Base-by-base conservation (phyloP, 768 basidiomycete species). In the Lactarius akahatsu region DNA sequence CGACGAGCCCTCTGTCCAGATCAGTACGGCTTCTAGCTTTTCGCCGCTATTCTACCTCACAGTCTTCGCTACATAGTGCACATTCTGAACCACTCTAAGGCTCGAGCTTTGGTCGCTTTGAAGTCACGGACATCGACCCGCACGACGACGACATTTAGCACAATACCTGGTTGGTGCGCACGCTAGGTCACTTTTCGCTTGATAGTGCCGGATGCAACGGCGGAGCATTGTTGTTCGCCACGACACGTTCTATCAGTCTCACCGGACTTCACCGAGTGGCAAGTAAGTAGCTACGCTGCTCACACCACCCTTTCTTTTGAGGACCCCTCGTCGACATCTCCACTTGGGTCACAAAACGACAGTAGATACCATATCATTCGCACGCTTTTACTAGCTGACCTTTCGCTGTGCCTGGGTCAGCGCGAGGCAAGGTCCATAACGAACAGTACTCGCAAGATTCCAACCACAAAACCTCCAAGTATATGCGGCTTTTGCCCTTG, bases 1-100 rank as follows among this genome's bases (percentile, higher is more conserved):
- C 71, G 74, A 73, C n/a, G 76, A 82, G 15, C 66, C 84, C 41
- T 75, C 68, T 0, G n/a, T 28, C 1, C 77, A 74, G 9, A 79
- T 89, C 68, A 80, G 82, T 0, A 54, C 78, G 36, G 84, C 87
- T 0, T 92, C 82, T 79, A 92, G 92, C 76, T 90, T 91, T 69
- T 78, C 84, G 1, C 77, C 87, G 0, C 80, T 84, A 2, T 91
- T 93, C 76, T 86, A 85, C 70, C 81, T 78, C 90, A 85, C 72
- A 86, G 89, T 0, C 85, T 89, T 7, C 83, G 83, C 65, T 84
- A 77, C 72, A 81, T 83, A 0, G 88, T 91, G 5, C 73, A 78
- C 9, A 78, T 87, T 77, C 74, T 92, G 63, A 78, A 81, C 15
- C 85, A 81, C 68, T 78, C 76, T 32, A 91, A 90, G 68, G 71